Base-by-base conservation (phyloP, 176 grass and related monocot genomes). In the Musa acuminata region DNA sequence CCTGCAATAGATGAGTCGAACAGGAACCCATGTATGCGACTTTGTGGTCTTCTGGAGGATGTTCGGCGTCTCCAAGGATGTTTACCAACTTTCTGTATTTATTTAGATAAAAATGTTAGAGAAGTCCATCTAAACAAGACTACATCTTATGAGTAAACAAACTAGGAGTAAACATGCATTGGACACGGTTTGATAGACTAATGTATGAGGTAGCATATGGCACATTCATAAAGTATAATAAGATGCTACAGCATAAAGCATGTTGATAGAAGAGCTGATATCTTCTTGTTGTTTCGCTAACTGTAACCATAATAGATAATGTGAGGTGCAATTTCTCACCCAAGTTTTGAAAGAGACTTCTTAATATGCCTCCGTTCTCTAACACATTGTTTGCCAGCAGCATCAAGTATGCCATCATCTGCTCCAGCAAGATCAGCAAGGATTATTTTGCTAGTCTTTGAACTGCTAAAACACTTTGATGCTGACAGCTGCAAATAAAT, bases 281-380 rank as follows among this genome's bases (percentile, higher is more conserved):
- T 64, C 19, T 64, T 1, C 60, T 63, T 0, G 0, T 43, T 43
- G 35, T 43, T 43, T 43, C 35, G 3, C 4, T 43, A 43, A 43
- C 35, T 43, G 35, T 43, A 43, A 43, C 3, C 35, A 43, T 23
- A 27, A 26, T n/a, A 5, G 11, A 20, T 14, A 16, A 0, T 23
- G 5, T 53, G 2, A 69, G 52, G 52, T 50, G 62, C 35, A 72
- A 78, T 57, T 83, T 80, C 88, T 79, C 91, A 99, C 95, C 91
- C 95, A 79, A 99, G 86, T 64, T 75, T 94, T 87, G 95, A 85
- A 72, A 99, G 80, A 75, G 95, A 99, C 72, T 91, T 94, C 76
- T 89, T 94, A 53, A 91, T 79, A 78, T 94, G 72, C 74, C 76
- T 87, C 83, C 84, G 90, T 85, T 99, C 95, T 78, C 79, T 87